Evolutionary conservation across 2,329 filamentous ascomycete genomes (phyloP).

Genomic region (Colletotrichum chrysophilum): DNA sequence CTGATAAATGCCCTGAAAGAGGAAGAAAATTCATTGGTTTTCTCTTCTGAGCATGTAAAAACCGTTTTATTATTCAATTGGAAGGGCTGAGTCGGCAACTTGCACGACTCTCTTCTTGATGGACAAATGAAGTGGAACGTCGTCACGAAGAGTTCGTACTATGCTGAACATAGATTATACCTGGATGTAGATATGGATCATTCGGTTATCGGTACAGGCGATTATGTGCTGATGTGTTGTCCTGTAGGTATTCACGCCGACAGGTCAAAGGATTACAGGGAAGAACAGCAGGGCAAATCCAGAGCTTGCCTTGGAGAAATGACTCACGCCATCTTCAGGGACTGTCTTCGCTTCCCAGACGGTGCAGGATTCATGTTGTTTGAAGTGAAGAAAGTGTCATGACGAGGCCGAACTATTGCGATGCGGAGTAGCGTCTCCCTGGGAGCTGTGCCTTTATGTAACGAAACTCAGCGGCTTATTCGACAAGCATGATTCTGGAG

Average conservation of each 20-base stretch:
- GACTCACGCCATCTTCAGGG: not conserved
- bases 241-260: not conserved
- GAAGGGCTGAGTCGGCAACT: not conserved
- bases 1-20: too few relatives aligned
- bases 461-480: not conserved
- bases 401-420: accelerated
- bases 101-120: not conserved
- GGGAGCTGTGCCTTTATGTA: not conserved
- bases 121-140: not conserved
- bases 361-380: not conserved
- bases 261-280: not conserved
- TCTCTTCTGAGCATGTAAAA: not conserved
- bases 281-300: not conserved
- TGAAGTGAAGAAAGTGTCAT: not conserved
- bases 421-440: not conserved
- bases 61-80: not conserved
- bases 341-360: not conserved
- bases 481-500: not conserved
- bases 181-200: not conserved
- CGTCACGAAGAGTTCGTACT: not conserved
- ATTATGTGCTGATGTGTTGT: not conserved
- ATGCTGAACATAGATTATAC: not conserved
- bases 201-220: not conserved
- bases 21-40: not conserved
- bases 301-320: not conserved